Evolutionary conservation across 148 eudicot genomes (phyloP).

Genomic region (Chenopodium suecicum): DNA sequence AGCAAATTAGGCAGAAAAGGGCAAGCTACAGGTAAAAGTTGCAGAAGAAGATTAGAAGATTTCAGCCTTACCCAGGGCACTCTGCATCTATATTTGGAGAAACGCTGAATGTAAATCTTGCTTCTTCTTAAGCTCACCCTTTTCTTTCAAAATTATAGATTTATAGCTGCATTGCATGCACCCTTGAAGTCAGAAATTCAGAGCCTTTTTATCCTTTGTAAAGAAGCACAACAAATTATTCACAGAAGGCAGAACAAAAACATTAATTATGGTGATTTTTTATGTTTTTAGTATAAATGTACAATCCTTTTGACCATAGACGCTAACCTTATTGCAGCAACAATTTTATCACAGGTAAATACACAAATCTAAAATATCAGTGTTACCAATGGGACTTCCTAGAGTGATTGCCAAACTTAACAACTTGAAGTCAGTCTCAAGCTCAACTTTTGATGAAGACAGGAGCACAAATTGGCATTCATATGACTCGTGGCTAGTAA

Average conservation of each 20-base stretch:
- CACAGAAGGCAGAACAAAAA: no score
- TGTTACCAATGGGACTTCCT: slow-evolving; percentile 28
- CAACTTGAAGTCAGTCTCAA: slow-evolving; percentile 27
- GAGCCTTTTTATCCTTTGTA: background rate
- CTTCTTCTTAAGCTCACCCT: background rate
- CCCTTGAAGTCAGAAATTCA: background rate
- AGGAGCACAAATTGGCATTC: slow-evolving; percentile 22
- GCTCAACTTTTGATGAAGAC: slow-evolving; percentile 29
- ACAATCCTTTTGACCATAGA: background rate
- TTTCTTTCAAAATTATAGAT: background rate
- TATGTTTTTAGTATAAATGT: background rate
- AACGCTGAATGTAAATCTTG: background rate
- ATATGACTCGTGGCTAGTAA: slow-evolving; percentile 34
- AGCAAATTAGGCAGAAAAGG: background rate
- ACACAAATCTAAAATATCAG: background rate
- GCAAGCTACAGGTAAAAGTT: slow-evolving; percentile 12
- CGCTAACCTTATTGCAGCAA: background rate
- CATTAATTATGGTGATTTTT: background rate
- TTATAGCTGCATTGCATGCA: slow-evolving; percentile 18
- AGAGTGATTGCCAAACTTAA: slow-evolving; percentile 32
- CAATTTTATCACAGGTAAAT: slow-evolving; percentile 15
- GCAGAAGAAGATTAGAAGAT: slow-evolving; percentile 2
- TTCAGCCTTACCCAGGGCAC: background rate
- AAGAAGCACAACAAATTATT: background rate
- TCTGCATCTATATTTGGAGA: background rate